Evolutionary conservation across 768 basidiomycete species (phyloP), one percentile per base, ranked within the genome.

Genomic region (Artomyces pyxidatus): DNA sequence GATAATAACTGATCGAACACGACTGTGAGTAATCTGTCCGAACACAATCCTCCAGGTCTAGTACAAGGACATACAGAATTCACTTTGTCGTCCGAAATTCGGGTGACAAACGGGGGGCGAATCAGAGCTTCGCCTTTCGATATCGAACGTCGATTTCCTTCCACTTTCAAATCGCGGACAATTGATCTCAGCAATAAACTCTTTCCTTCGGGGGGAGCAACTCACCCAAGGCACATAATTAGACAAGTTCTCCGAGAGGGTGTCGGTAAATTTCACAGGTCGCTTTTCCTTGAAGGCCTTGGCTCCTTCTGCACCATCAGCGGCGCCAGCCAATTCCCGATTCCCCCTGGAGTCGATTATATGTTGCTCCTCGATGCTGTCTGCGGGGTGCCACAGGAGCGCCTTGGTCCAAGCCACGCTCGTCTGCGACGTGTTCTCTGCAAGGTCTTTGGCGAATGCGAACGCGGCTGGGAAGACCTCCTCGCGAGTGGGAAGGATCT

Each of bases 151-250:
- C 43, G 25, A 44, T 19, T 29, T 44, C 28, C 25, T 19, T 44
- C 43, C 43, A 44, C 43, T 44, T 11, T 7, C 6, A 35, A 12
- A 35, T 17, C 3, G 26, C 12, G 27, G 29, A 23, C 16, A 12
- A 9, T n/a, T n/a, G n/a, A n/a, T n/a, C n/a, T n/a, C n/a, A n/a
- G n/a, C n/a, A n/a, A n/a, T n/a, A n/a, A n/a, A n/a, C n/a, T n/a
- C n/a, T n/a, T n/a, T 30, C 11, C 25, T 14, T 17, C n/a, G 12
- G 4, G 19, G 12, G 9, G 11, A 42, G 11, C 19, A 27, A 57
- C 74, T 54, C 46, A 79, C 78, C 77, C 77, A 80, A 37, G 78
- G 75, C 49, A 68, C 71, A 71, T 73, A 76, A 3, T 68, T 65
- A n/a, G 61, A 53, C 46, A 61, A 23, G 44, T 68, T 66, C 35